Conservation (phyloP, 2,329 filamentous ascomycete species). For the Fusarium transvaalense region DNA sequence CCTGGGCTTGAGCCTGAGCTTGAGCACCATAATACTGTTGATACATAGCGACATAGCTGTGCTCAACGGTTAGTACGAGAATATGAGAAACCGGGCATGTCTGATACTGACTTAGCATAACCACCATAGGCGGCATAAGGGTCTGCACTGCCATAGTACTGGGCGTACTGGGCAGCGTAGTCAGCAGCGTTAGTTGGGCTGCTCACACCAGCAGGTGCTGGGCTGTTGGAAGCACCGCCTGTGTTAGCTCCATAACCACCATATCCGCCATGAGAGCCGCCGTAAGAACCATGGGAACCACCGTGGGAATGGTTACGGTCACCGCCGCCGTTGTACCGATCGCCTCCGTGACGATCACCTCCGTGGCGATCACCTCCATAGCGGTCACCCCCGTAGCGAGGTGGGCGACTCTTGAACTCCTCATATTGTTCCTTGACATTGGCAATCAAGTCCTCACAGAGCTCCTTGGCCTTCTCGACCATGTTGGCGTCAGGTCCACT, state of each 20-base stretch:
- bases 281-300: conserved; percentile 46
- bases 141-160: conserved; percentile 81
- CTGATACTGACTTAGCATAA: conserved; percentile 74
- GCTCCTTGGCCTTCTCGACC: conserved; percentile 86
- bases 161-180: conserved; percentile 84
- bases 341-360: conserved; percentile 61
- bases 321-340: conserved; percentile 52
- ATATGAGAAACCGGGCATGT: neutral
- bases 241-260: conserved; percentile 50
- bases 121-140: conserved; percentile 94
- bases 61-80: conserved; percentile 40
- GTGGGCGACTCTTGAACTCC: conserved; percentile 86
- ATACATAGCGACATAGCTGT: conserved; percentile 76
- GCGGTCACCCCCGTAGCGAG: conserved; percentile 63
- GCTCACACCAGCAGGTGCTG: conserved; percentile 50
- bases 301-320: conserved; percentile 53
- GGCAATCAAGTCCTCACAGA: conserved; percentile 87
- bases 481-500: conserved; percentile 89
- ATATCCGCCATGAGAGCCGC: conserved; percentile 45
- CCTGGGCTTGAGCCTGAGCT: conserved; percentile 60
- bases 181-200: conserved; percentile 60
- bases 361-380: conserved; percentile 61
- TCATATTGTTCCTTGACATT: conserved; percentile 94
- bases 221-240: conserved; percentile 53
- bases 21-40: conserved; percentile 74